phyloP scores from a whole-genome alignment of 2,329 filamentous ascomycete species.

The Sclerotinia subarctica region DNA sequence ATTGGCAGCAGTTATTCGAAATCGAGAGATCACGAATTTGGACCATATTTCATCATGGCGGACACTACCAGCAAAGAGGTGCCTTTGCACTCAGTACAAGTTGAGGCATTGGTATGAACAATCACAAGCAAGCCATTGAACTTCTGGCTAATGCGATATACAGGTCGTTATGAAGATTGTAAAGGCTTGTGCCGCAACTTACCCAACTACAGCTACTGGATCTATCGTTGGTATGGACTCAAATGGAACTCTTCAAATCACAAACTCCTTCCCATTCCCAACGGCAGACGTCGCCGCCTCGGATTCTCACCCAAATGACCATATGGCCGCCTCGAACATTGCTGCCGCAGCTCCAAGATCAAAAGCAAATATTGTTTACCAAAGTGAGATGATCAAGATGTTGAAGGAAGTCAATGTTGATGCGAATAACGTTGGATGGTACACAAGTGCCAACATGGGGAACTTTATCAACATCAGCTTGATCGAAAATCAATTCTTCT shows the following conservation, averaged over 20 bases:
- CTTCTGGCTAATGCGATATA: slow-evolving; percentile 31
- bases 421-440: slow-evolving; percentile 97
- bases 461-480: slow-evolving; percentile 95
- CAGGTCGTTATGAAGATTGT: slow-evolving; percentile 97
- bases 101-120: slow-evolving; percentile 81
- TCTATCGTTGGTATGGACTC: slow-evolving; percentile 92
- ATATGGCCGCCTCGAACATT: slow-evolving; percentile 61
- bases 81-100: slow-evolving; percentile 82
- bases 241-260: slow-evolving; percentile 78
- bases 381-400: slow-evolving; percentile 96
- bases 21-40: slow-evolving; percentile 9
- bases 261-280: slow-evolving; percentile 93
- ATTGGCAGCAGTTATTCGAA: neutral
- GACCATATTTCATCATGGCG: slow-evolving; percentile 48
- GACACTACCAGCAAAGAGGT: slow-evolving; percentile 58
- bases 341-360: slow-evolving; percentile 87
- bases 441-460: slow-evolving; percentile 97
- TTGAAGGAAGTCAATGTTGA: slow-evolving; percentile 97
- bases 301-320: slow-evolving; percentile 70
- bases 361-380: slow-evolving; percentile 84
- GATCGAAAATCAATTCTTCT: slow-evolving; percentile 97
- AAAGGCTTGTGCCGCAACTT: slow-evolving; percentile 85
- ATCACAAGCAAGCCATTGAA: slow-evolving; percentile 38
- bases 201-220: slow-evolving; percentile 86
- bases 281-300: slow-evolving; percentile 67